Conservation (phyloP, 352 stramenopile genomes). For the Phytopythium aichiense region DNA sequence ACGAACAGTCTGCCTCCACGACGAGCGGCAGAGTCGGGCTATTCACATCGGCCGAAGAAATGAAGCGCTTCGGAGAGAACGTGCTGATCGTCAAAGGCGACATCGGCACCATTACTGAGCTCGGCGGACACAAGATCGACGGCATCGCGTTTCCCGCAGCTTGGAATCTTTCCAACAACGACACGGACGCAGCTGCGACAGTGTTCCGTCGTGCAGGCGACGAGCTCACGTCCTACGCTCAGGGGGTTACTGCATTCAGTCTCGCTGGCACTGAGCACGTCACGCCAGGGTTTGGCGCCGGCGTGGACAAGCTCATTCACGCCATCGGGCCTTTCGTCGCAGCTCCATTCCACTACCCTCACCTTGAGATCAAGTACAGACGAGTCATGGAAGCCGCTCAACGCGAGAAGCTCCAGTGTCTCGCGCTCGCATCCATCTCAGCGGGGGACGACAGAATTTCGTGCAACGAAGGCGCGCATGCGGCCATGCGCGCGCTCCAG, state of each 20-base stretch:
- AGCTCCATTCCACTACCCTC: too few species aligned
- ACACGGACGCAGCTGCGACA: constrained; percentile 32
- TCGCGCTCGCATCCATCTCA: constrained; percentile 63
- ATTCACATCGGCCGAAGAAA: not conserved
- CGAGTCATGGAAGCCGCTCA: too few species aligned
- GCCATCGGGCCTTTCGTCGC: constrained; percentile 13
- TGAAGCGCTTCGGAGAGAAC: not conserved
- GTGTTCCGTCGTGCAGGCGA: constrained; percentile 41
- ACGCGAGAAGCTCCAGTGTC: constrained; percentile 14
- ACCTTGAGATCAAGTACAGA: too few species aligned
- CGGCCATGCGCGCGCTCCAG: too few species aligned
- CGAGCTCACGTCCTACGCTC: not conserved
- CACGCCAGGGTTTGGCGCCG: constrained; percentile 48
- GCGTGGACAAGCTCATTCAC: constrained; percentile 55
- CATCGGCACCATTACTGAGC: constrained; percentile 26
- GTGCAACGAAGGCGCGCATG: not conserved
- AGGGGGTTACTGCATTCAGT: constrained; percentile 15
- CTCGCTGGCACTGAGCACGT: constrained; percentile 24
- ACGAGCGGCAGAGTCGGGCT: too few species aligned
- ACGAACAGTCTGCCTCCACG: too few species aligned
- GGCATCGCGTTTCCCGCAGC: constrained; percentile 50
- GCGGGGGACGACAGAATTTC: constrained; percentile 56
- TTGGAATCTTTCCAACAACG: constrained; percentile 29
- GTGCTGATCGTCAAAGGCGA: constrained; percentile 12
- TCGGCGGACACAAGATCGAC: constrained; percentile 28